These are phyloP conservation scores for Massariosphaeria phaeospora DNA, from an alignment of 495 filamentous ascomycete species.

Conservation along the genomic window DNA sequence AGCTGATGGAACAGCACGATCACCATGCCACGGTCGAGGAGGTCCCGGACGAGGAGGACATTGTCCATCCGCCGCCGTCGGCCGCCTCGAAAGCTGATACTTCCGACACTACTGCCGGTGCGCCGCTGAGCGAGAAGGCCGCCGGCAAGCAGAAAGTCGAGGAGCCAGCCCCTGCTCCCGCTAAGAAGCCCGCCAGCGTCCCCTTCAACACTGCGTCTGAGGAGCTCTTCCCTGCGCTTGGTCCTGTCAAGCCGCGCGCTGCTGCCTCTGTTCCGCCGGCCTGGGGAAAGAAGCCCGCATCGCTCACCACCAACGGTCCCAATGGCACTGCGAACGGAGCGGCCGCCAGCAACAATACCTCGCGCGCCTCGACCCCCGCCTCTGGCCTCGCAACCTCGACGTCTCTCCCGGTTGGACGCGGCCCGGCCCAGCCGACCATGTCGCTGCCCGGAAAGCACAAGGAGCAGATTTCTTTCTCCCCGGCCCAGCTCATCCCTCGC, in stretches of 20 bases:
- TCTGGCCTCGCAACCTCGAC: conserved; percentile 56
- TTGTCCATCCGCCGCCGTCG: conserved; percentile 54
- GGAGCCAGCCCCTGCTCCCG: conserved; percentile 34
- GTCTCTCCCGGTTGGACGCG: conserved; percentile 37
- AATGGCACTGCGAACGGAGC: conserved; percentile 53
- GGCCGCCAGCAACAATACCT: conserved; percentile 40
- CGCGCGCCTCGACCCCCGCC: conserved; percentile 54
- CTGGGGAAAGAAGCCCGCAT: conserved; percentile 61
- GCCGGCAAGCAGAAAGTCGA: conserved; percentile 58
- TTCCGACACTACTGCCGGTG: conserved; percentile 35
- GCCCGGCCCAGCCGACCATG: conserved; percentile 54
- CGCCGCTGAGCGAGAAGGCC: conserved; percentile 51
- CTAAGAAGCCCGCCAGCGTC: conserved; percentile 39
- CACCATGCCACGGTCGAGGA: conserved; percentile 76
- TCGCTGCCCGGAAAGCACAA: conserved; percentile 71
- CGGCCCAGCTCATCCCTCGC: conserved; percentile 65
- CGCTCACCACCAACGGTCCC: conserved; percentile 53
- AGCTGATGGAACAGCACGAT: conserved; percentile 72
- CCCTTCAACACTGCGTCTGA: conserved; percentile 74
- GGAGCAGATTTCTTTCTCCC: conserved; percentile 65
- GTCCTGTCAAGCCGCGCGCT: conserved; percentile 58
- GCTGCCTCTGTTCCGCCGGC: conserved; percentile 55
- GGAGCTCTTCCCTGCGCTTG: conserved; percentile 85
- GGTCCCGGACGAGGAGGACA: conserved; percentile 70
- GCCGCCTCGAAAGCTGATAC: conserved; percentile 24